phyloP scores from a whole-genome alignment of 306 rosid genomes.

The Glycine soja region DNA sequence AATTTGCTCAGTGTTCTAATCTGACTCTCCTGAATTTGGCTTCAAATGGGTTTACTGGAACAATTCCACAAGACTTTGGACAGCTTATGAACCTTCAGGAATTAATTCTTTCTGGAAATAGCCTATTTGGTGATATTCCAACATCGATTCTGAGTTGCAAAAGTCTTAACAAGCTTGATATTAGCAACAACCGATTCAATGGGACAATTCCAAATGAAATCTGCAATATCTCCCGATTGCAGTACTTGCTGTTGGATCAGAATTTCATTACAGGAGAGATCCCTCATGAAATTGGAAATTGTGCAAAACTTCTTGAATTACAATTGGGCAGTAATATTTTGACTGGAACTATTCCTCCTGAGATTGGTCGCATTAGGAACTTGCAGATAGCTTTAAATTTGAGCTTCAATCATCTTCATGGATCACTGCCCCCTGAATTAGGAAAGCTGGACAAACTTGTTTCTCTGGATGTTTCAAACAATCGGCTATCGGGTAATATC shows the following conservation, averaged over 20 bases:
- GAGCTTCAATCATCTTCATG: constrained; percentile 93
- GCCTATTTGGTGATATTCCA: constrained; percentile 85
- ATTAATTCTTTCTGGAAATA: constrained; percentile 84
- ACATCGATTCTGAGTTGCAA: constrained; percentile 73
- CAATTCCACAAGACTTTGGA: constrained; percentile 79
- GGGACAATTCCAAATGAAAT: constrained; percentile 87
- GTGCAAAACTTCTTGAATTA: constrained; percentile 83
- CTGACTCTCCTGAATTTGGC: constrained; percentile 95
- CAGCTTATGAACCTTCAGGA: constrained; percentile 92
- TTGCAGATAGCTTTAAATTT: constrained; percentile 93
- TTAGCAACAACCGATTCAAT: constrained; percentile 89
- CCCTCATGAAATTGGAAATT: constrained; percentile 89
- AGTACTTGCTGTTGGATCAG: constrained; percentile 87
- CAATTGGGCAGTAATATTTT: constrained; percentile 87
- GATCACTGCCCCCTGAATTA: constrained; percentile 77
- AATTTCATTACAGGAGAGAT: constrained; percentile 92
- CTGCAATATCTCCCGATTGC: constrained; percentile 85
- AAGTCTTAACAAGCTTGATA: constrained; percentile 93
- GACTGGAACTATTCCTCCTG: constrained; percentile 69
- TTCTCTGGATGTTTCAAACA: constrained; percentile 87
- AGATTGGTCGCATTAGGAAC: constrained; percentile 91
- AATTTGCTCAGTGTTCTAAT: constrained; percentile 79
- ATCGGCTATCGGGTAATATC: constrained; percentile 78
- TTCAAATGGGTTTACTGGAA: constrained; percentile 84
- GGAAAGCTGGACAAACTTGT: constrained; percentile 98